Conservation (phyloP, 768 basidiomycete species). For the Flagelloscypha sp. region DNA sequence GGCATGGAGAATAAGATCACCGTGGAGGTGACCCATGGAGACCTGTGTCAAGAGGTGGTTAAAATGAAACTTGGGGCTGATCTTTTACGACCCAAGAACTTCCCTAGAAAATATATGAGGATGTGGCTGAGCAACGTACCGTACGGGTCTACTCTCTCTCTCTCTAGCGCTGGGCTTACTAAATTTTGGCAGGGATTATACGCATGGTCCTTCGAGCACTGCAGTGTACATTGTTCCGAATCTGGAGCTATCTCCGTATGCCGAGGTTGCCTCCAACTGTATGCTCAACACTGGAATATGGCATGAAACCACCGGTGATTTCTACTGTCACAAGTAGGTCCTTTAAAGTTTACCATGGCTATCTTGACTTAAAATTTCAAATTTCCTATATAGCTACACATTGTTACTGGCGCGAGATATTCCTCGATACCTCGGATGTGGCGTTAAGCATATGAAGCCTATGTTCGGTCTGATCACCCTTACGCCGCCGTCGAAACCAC, state of each 20-base stretch:
- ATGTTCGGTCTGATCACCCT: conserved; percentile 1
- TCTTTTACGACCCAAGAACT: conserved; percentile 12
- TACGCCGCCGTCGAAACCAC: not conserved
- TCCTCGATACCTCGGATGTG: conserved; percentile 10
- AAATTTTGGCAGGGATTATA: conserved; percentile 11
- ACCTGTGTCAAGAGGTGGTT: conserved; percentile 11
- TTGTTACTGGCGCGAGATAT: conserved; percentile 10
- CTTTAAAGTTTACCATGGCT: not conserved
- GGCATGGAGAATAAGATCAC: conserved; percentile 13
- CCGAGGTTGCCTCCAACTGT: conserved; percentile 14
- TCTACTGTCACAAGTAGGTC: conserved; percentile 18
- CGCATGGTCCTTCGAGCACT: conserved; percentile 9
- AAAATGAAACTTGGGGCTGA: conserved; percentile 18
- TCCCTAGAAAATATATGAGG: conserved; percentile 9
- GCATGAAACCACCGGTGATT: conserved; percentile 8
- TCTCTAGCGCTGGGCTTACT: not conserved
- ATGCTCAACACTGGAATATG: conserved; percentile 9
- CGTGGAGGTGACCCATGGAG: conserved; percentile 12
- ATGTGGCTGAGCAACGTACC: conserved; percentile 18
- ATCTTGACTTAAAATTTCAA: conserved; percentile 5
- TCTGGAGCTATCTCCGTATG: conserved; percentile 5
- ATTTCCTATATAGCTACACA: conserved; percentile 10
- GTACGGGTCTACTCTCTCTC: conserved; percentile 6
- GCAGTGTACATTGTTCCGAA: conserved; percentile 9
- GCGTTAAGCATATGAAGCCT: not conserved